phyloP scores from a whole-genome alignment of 306 rosid species.

The Purshia tridentata region DNA sequence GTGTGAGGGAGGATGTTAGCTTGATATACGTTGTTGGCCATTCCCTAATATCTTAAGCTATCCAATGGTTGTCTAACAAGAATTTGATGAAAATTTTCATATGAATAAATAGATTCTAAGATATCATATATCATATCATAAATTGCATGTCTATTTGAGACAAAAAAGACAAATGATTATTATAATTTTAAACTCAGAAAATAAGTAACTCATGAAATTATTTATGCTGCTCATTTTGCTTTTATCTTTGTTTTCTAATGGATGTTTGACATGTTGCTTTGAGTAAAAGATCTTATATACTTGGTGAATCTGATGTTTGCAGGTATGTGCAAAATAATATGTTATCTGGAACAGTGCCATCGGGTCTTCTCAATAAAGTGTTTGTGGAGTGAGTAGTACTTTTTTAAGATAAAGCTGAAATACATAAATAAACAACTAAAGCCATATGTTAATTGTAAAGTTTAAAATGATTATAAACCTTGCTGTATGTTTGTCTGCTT shows the following conservation, averaged over 20 bases:
- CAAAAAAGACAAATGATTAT: not conserved
- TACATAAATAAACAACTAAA: not conserved
- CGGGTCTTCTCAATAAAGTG: constrained; percentile 55
- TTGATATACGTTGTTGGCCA: not conserved
- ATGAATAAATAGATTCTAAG: not conserved
- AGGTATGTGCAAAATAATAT: constrained; percentile 83
- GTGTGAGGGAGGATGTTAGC: not conserved
- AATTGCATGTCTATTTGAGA: not conserved
- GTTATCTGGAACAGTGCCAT: constrained; percentile 78
- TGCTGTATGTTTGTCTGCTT: not conserved
- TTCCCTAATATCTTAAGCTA: not conserved
- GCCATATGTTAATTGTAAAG: not conserved
- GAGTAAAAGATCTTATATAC: constrained; percentile 1
- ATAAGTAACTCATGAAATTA: not conserved
- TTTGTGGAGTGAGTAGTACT: constrained; percentile 56
- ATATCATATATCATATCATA: not conserved
- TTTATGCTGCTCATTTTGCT: not conserved
- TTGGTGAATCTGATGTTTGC: constrained; percentile 36
- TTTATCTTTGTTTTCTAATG: constrained; percentile 14
- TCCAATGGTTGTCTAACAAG: not conserved
- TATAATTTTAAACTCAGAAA: not conserved
- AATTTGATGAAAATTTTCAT: not conserved
- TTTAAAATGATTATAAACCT: not conserved
- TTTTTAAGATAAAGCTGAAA: constrained; percentile 1
- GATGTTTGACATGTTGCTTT: not conserved